Evolutionary conservation across 75 land plant genomes (phyloP).

Genomic region (Selaginella tamariscina): DNA sequence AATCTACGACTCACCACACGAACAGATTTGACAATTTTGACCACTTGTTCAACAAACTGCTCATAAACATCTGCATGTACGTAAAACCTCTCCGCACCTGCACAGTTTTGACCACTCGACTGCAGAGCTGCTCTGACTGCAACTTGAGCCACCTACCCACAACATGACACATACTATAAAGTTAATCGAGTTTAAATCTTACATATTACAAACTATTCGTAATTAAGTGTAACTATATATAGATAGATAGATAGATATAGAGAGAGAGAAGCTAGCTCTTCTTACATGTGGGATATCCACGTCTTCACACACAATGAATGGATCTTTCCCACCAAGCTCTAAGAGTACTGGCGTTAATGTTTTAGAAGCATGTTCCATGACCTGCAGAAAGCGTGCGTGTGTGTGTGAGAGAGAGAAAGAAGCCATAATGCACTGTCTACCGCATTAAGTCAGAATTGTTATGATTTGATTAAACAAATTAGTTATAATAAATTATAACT

Average conservation of each 20-base stretch:
- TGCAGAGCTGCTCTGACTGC: slow-evolving; percentile 72
- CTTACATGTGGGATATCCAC: slow-evolving; percentile 59
- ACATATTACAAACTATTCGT: not conserved
- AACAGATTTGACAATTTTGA: slow-evolving; percentile 59
- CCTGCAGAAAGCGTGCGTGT: slow-evolving; percentile 27
- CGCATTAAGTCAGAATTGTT: not conserved
- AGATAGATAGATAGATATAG: too few species aligned
- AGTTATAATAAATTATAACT: not conserved
- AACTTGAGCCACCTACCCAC: slow-evolving; percentile 81
- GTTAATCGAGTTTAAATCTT: not conserved
- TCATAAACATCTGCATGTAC: slow-evolving; percentile 55
- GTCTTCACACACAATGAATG: slow-evolving; percentile 93
- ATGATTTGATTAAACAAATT: not conserved
- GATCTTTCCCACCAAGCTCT: slow-evolving; percentile 95
- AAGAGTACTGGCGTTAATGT: slow-evolving; percentile 74
- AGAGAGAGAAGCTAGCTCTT: too few species aligned
- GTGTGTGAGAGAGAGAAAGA: not conserved
- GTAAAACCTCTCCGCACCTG: slow-evolving; percentile 94
- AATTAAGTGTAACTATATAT: too few species aligned
- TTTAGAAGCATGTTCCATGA: slow-evolving; percentile 69
- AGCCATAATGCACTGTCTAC: not conserved
- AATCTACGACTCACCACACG: slow-evolving; percentile 53
- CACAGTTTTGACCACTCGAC: slow-evolving; percentile 94
- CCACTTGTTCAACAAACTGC: slow-evolving; percentile 54
- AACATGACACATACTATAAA: not conserved